Evolutionary conservation across 1,284 basidiomycete genomes (phyloP).

Genomic region (Hypsizygus ulmarius): DNA sequence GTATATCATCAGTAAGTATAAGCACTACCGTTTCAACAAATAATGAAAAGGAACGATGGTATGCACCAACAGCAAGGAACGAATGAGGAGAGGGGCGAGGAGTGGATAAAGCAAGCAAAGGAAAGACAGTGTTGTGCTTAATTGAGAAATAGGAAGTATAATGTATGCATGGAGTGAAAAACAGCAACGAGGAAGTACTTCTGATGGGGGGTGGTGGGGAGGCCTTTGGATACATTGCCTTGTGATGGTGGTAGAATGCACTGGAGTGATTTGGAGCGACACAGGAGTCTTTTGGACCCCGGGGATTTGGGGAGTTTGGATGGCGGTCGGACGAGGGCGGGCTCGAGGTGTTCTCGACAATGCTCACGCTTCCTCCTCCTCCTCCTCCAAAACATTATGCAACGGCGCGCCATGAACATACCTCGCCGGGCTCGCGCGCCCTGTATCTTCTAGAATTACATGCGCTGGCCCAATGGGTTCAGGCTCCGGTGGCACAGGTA

Average conservation of each 20-base stretch:
- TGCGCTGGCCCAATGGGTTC: constrained; percentile 30
- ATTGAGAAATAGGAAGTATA: constrained; percentile 8
- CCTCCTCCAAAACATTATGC: constrained; percentile 81
- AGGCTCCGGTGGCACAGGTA: constrained; percentile 20
- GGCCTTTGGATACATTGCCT: not conserved
- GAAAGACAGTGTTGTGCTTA: constrained; percentile 11
- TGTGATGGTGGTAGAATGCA: no score
- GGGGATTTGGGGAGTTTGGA: no score
- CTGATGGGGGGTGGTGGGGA: constrained; percentile 3
- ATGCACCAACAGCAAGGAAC: not conserved
- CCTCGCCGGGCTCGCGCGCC: constrained; percentile 63
- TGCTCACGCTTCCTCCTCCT: constrained; percentile 51
- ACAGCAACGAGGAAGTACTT: not conserved
- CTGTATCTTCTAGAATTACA: constrained; percentile 41
- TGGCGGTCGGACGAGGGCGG: no score
- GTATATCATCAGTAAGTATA: constrained; percentile 19
- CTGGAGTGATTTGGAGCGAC: no score
- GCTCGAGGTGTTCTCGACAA: no score
- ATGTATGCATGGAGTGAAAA: constrained; percentile 3
- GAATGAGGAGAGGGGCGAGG: constrained; percentile 4
- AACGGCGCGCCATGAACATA: constrained; percentile 86
- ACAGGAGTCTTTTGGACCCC: no score
- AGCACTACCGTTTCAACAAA: constrained; percentile 11
- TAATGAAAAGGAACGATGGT: not conserved
- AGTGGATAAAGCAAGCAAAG: constrained; percentile 3